Evolutionary conservation across 1,284 basidiomycete genomes (phyloP).

Genomic region (Cryptococcus maquisensis): DNA sequence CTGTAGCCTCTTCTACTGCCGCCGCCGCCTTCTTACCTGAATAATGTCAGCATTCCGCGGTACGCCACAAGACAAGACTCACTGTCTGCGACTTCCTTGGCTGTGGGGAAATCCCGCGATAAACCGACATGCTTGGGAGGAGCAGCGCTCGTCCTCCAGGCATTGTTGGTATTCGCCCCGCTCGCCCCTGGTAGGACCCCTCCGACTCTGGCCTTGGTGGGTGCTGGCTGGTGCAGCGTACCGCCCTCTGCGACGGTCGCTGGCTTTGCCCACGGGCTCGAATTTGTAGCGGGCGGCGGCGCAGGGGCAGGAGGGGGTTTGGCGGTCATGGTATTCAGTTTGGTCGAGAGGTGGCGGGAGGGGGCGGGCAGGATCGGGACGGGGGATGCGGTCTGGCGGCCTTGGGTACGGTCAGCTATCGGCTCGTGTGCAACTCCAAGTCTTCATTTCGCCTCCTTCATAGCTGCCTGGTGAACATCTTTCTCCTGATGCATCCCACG

Average conservation of each 20-base stretch:
- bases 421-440: no score
- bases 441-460: no score
- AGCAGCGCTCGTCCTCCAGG: conserved; percentile 9
- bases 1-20: conserved; percentile 27
- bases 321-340: conserved; percentile 60
- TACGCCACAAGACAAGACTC: conserved; percentile 24
- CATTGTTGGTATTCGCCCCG: neutral
- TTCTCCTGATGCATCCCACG: no score
- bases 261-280: conserved; percentile 46
- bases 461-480: no score
- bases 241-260: neutral
- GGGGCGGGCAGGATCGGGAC: conserved; percentile 55
- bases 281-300: conserved; percentile 18
- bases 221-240: conserved; percentile 32
- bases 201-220: conserved; percentile 12
- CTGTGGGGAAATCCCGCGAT: conserved; percentile 68
- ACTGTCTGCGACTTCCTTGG: conserved; percentile 84
- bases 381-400: conserved; percentile 22
- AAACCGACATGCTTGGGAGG: conserved; percentile 10
- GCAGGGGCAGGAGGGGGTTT: conserved; percentile 34
- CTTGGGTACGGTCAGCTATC: no score
- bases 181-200: conserved; percentile 27
- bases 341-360: conserved; percentile 75
- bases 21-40: conserved; percentile 38
- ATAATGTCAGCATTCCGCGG: neutral